Base-by-base conservation (phyloP, 805 yeast species). In the Metschnikowia baotianmanensis region DNA sequence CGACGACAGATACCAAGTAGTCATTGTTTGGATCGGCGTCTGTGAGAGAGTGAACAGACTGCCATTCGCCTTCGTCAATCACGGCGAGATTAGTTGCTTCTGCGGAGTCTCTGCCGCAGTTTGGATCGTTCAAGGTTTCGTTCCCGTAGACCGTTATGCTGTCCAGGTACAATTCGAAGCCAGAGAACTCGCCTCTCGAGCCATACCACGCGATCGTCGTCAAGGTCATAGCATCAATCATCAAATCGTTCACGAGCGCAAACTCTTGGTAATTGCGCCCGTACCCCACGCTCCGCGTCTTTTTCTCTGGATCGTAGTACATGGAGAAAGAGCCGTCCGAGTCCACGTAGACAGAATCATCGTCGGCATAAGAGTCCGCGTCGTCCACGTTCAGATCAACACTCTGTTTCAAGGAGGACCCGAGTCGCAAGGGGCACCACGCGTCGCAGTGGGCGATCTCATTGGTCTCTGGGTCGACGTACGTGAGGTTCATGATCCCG, bases 401-500 rank as follows among this genome's bases (percentile, higher is more conserved):
- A 16, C 55, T 44, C 11, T 64, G 53, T 11, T 53, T 30, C 34
- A 83, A 58, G 2, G 59, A 55, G 0, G 69, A 42, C 10, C 60
- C 58, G 21, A 71, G 69, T 1, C 74, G 63, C 19, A 91, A 66
- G 1, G 96, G 95, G 62, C 99, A 93, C 75, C 78, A 83, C 1
- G 96, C 95, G 60, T 89, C 96, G 69, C 99, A 93, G 56, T 66
- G 65, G 12, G 64, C 58, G 3, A 74, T 36, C n/a, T 69, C 63
- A 35, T 83, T 79, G 2, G 87, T 74, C 0, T 57, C 45, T 3
- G 96, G 95, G 56, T 91, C 91, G 17, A 85, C 67, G 55, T 89
- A 93, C 0, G 95, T 80, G 48, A 93, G 61, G 59, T 93, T 93
- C 96, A 93, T 86, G 46, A 91, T 91, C 49, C 97, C 87, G 50